Conservation (phyloP, 139 green algal species). For the Chlorella sp. region DNA sequence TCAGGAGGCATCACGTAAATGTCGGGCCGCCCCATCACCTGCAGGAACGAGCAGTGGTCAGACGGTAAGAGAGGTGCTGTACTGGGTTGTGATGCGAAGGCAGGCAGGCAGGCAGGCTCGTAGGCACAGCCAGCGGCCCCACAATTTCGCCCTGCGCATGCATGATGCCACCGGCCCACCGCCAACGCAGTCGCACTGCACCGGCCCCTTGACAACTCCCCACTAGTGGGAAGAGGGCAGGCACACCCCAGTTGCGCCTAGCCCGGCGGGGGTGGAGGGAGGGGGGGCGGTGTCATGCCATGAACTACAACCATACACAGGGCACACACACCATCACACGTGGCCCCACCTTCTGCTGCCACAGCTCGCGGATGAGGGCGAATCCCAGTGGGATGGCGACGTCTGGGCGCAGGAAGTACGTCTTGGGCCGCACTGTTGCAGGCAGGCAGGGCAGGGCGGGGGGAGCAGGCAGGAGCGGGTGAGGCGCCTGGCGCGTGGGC, state of each 20-base stretch:
- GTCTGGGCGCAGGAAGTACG: conserved; percentile 91
- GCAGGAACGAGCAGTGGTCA: neutral
- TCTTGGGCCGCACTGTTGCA: conserved; percentile 81
- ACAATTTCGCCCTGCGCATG: neutral
- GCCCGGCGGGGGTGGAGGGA: neutral
- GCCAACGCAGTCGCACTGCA: neutral
- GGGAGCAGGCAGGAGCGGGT: no score
- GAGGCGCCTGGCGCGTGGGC: no score
- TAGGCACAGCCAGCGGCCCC: neutral
- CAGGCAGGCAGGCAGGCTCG: no score
- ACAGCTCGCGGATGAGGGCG: conserved; percentile 85
- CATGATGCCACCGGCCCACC: neutral
- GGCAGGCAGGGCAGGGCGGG: no score
- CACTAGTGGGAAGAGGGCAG: neutral
- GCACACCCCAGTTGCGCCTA: neutral
- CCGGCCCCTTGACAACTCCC: neutral
- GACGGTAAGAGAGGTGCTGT: neutral
- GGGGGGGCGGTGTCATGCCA: neutral
- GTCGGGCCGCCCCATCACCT: conserved; percentile 27
- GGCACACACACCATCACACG: no score
- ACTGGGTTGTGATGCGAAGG: neutral
- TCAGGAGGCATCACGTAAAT: conserved; percentile 28
- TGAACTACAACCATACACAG: no score
- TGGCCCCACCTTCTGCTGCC: conserved; percentile 78
- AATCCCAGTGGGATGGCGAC: conserved; percentile 81